A percentile compares a stretch with the other conserved stretches of the same genome.
phyloP scores from a whole-genome alignment of 306 rosid genomes.

The Trifolium dubium region DNA sequence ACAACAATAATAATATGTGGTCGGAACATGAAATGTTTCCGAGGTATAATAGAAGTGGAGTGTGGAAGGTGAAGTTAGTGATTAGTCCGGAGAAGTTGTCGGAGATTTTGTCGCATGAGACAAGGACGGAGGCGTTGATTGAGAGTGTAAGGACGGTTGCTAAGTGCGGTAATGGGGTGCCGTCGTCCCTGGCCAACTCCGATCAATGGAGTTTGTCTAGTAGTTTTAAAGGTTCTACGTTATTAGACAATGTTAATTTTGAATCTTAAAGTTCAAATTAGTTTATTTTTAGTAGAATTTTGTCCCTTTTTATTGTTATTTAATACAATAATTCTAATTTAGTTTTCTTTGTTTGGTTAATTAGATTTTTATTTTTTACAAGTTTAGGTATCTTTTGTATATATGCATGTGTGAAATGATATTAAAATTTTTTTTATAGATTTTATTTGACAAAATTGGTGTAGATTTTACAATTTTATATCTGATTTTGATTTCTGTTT shows the following conservation, averaged over 20 bases:
- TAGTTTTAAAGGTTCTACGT: constrained; percentile 58
- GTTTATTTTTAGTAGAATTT: background rate
- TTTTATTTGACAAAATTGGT: no score
- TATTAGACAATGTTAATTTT: constrained; percentile 28
- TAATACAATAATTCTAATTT: background rate
- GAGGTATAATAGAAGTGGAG: constrained; percentile 62
- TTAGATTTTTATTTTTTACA: background rate
- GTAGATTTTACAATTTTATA: no score
- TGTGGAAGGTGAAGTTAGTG: constrained; percentile 88
- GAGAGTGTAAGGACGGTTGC: constrained; percentile 86
- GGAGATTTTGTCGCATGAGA: constrained; percentile 71
- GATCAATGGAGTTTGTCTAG: constrained; percentile 76
- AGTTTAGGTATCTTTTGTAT: background rate
- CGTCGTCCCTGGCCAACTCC: constrained; percentile 57
- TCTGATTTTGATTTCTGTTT: no score
- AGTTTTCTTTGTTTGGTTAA: background rate
- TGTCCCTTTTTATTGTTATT: background rate
- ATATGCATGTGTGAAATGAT: constrained; percentile 6
- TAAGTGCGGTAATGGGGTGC: constrained; percentile 60
- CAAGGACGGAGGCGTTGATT: constrained; percentile 72
- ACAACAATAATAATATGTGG: constrained; percentile 9
- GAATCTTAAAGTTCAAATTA: constrained; percentile 20
- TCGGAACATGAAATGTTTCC: constrained; percentile 64
- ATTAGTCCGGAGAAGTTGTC: constrained; percentile 76
- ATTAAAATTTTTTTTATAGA: background rate